Percentiles rank a stretch among this genome's conserved stretches.
phyloP scores from a whole-genome alignment of 2,329 filamentous ascomycete genomes.

The Ophiostoma perfectum region DNA sequence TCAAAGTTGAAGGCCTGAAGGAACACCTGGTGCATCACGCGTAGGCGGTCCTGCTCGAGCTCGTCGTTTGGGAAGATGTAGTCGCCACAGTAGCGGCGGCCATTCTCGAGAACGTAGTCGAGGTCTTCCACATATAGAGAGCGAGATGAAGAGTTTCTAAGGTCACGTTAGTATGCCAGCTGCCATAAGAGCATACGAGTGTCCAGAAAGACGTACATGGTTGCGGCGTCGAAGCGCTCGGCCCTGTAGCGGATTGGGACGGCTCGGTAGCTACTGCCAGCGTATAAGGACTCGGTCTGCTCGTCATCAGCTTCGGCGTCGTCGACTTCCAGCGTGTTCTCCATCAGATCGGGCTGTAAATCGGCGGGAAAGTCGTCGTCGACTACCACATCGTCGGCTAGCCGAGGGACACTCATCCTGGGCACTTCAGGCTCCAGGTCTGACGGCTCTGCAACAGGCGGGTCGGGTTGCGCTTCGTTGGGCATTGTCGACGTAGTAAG shows the following conservation, averaged over 20 bases:
- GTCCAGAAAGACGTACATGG: constrained; percentile 36
- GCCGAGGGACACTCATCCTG: not conserved
- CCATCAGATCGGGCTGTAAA: not conserved
- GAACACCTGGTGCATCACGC: constrained; percentile 34
- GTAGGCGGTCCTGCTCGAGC: constrained; percentile 41
- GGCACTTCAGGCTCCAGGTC: not conserved
- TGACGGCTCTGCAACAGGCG: not conserved
- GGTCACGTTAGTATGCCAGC: not conserved
- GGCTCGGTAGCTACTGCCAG: constrained; percentile 38
- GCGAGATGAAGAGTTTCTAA: constrained; percentile 33
- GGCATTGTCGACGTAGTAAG: not conserved
- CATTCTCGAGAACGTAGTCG: constrained; percentile 52
- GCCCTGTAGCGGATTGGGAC: constrained; percentile 35
- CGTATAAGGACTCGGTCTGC: constrained; percentile 40
- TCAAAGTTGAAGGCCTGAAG: constrained; percentile 33
- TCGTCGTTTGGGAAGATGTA: constrained; percentile 59
- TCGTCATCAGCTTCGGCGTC: constrained; percentile 26
- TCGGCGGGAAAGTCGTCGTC: not conserved
- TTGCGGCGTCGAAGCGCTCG: constrained; percentile 36
- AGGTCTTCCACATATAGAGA: constrained; percentile 34
- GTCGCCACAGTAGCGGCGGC: constrained; percentile 53
- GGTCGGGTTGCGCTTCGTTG: not conserved
- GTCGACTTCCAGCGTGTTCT: constrained; percentile 25
- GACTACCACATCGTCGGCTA: not conserved
- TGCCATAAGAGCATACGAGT: too few relatives aligned